Evolutionary conservation across 352 stramenopile genomes (phyloP), one percentile per base, ranked within the genome.

Genomic region (Phytophthora vignae): DNA sequence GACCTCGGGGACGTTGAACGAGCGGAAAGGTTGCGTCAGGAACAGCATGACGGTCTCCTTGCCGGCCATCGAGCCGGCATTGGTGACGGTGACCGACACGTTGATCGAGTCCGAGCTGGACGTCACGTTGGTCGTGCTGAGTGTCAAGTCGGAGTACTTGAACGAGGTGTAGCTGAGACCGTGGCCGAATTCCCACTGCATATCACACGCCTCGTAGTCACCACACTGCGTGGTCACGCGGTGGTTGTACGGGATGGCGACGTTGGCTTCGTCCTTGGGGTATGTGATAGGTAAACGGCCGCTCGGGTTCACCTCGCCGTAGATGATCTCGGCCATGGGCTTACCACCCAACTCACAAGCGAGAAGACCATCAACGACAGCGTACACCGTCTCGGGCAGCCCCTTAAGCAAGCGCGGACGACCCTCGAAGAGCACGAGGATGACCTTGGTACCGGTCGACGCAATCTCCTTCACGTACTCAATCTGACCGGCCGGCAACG

Each of bases 231-330:
- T 77, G 15, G 56, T 88, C 22, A 86, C 81, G 6, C 60, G 84
- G 65, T 92, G 85, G 66, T 91, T 92, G 82, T 95, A 95, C 19
- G 78, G 77, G 60, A 92, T 90, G 25, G 77, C 64, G 40, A 89
- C 72, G 53, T 87, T 90, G 17, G 60, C 80, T 2, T 75, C 63
- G 61, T 90, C 69, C 70, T 87, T 87, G 19, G 85, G 88, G 75
- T 93, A 97, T 17, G 89, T 96, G 69, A 97, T 91, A 10, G 90
- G 87, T 22, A 97, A 74, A 31, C 84, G 71, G 12, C 91, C 91
- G 22, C 87, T 96, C n/a, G 90, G 89, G 69, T 94, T 95, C 25
- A 90, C 78, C n/a, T 74, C 60, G 17, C 91, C 91, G 60, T 90
- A 91, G 15, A 97, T 64, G 52, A 97, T 88, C 69, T 96, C 87